A percentile compares a stretch with the other conserved stretches of the same genome.
These are phyloP conservation scores for Phaeotremella fagi DNA, from an alignment of 768 basidiomycete genomes.

Conservation along the genomic window DNA sequence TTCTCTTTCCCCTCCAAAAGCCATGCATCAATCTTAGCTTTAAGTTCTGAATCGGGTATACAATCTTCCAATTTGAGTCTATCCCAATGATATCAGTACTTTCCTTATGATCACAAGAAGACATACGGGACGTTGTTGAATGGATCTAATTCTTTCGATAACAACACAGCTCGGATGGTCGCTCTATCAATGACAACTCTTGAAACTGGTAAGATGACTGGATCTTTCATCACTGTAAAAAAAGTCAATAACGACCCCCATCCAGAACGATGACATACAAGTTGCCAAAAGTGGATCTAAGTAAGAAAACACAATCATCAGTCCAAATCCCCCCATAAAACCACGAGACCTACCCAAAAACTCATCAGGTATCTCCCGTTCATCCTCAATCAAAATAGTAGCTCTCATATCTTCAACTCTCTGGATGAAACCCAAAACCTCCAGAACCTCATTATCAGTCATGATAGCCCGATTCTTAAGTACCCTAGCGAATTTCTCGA, in stretches of 20 bases:
- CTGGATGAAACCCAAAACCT: conserved; percentile 63
- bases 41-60: conserved; percentile 61
- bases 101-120: background rate
- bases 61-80: conserved; percentile 42
- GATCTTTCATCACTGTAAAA: conserved; percentile 84
- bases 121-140: conserved; percentile 88
- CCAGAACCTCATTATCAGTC: conserved; percentile 67
- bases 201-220: conserved; percentile 83
- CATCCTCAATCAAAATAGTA: conserved; percentile 66
- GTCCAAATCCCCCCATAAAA: background rate
- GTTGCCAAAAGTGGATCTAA: conserved; percentile 12
- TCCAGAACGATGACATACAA: conserved; percentile 1
- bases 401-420: conserved; percentile 79
- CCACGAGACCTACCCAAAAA: conserved; percentile 65
- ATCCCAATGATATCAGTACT: background rate
- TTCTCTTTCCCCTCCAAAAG: conserved; percentile 55
- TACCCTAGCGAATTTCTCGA: conserved; percentile 69
- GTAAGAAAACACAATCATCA: background rate
- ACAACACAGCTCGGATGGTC: conserved; percentile 89
- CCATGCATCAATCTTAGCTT: conserved; percentile 68
- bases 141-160: conserved; percentile 88
- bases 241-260: conserved; percentile 60
- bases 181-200: conserved; percentile 71
- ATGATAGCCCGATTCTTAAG: conserved; percentile 64
- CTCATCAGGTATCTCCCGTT: conserved; percentile 93